Percentiles rank a stretch among this genome's conserved stretches.
Evolutionary conservation across 2,329 filamentous ascomycete genomes (phyloP).

Genomic region (Talaromyces sp.): DNA sequence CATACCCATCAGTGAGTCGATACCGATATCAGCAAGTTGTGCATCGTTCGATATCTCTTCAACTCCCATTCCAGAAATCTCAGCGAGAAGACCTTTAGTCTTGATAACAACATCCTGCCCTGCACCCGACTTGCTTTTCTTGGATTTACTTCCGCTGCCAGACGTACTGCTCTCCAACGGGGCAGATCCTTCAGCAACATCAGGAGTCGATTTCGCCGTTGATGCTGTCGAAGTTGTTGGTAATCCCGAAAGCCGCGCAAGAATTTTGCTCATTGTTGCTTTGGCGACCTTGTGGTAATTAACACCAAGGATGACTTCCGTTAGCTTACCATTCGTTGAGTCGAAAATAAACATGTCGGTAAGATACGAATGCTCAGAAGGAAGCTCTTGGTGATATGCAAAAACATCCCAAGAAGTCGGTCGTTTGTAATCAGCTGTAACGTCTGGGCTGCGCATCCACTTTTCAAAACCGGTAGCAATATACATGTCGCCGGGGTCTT

Average conservation of each 20-base stretch:
- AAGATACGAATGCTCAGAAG: slow-evolving; percentile 17
- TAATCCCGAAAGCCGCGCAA: slow-evolving; percentile 8
- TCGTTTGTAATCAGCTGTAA: slow-evolving; percentile 2
- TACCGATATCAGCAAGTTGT: slow-evolving; percentile 32
- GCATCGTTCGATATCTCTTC: slow-evolving; percentile 33
- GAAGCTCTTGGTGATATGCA: slow-evolving; percentile 17
- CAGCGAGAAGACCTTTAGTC: slow-evolving; percentile 11
- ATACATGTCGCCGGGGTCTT: slow-evolving; percentile 21
- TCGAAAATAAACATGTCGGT: slow-evolving; percentile 27
- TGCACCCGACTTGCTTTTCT: neutral
- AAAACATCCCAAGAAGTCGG: slow-evolving; percentile 22
- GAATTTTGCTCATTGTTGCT: slow-evolving; percentile 13
- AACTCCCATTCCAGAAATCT: slow-evolving; percentile 32
- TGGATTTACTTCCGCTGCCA: neutral
- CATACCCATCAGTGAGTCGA: slow-evolving; percentile 49
- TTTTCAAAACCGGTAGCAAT: slow-evolving; percentile 25
- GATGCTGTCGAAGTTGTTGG: neutral
- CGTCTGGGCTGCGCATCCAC: slow-evolving; percentile 16
- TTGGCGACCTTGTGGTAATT: slow-evolving; percentile 20
- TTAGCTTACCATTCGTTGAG: slow-evolving; percentile 16
- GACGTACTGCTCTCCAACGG: neutral
- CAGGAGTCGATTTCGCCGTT: neutral
- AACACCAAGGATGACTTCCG: slow-evolving; percentile 25
- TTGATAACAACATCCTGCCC: slow-evolving; percentile 11
- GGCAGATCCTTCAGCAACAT: neutral